phyloP scores from a whole-genome alignment of 106 monocot species.

The Phalaenopsis equestris region DNA sequence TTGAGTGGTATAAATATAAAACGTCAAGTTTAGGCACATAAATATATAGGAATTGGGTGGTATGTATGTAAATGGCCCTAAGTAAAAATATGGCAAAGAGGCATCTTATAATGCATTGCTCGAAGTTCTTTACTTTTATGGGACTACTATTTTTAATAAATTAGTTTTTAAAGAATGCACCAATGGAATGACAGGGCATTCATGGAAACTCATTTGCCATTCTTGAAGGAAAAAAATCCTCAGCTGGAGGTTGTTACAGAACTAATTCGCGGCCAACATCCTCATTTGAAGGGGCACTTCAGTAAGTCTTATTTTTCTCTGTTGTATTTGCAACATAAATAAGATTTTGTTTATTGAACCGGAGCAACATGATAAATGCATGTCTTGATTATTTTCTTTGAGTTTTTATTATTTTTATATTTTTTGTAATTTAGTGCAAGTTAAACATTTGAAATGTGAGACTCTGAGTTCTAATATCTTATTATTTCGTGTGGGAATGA shows the following conservation, averaged over 20 bases:
- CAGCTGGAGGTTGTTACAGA: constrained; percentile 75
- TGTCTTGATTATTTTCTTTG: background rate
- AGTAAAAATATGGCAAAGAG: too few relatives aligned
- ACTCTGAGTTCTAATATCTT: too few relatives aligned
- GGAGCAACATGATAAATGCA: background rate
- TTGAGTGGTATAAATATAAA: too few relatives aligned
- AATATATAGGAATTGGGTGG: too few relatives aligned
- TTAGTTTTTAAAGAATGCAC: background rate
- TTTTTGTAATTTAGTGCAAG: background rate
- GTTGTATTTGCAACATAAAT: background rate
- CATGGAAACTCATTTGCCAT: constrained; percentile 63
- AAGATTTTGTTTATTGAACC: background rate
- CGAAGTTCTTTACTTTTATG: background rate
- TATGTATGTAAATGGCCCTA: too few relatives aligned
- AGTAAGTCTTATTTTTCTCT: constrained; percentile 35
- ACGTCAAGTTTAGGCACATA: too few relatives aligned
- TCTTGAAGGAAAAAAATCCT: constrained; percentile 73
- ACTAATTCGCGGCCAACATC: constrained; percentile 76
- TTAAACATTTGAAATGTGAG: too few relatives aligned
- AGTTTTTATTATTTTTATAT: background rate
- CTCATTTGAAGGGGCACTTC: constrained; percentile 73
- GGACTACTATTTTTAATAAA: background rate
- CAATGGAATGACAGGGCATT: constrained; percentile 61
- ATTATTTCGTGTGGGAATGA: too few relatives aligned
- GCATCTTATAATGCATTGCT: too few relatives aligned